These are phyloP conservation scores for Sugiyamaella chiloensis DNA, from an alignment of 805 yeast species.

Conservation along the genomic window DNA sequence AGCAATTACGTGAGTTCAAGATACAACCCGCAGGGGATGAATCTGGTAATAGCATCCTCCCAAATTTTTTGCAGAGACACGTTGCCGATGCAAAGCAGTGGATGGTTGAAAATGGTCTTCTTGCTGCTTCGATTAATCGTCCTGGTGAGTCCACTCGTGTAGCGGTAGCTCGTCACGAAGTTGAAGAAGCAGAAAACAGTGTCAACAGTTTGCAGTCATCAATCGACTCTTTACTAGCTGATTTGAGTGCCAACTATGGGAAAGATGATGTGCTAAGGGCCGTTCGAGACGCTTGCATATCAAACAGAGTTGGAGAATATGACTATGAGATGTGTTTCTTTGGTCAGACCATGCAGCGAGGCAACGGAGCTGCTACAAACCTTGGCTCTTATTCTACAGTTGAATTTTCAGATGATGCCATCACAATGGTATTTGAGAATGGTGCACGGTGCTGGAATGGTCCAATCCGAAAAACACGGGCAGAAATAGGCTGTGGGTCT, in stretches of 20 bases:
- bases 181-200: constrained; percentile 20
- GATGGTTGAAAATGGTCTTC: constrained; percentile 20
- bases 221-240: constrained; percentile 20
- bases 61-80: background rate
- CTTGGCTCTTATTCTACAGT: constrained; percentile 45
- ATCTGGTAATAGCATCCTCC: constrained; percentile 3
- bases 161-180: constrained; percentile 17
- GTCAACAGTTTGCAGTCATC: constrained; percentile 20
- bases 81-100: constrained; percentile 8
- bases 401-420: constrained; percentile 26
- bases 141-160: constrained; percentile 17
- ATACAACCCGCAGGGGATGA: constrained; percentile 4
- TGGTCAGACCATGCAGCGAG: constrained; percentile 56
- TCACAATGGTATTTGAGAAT: constrained; percentile 42
- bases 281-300: constrained; percentile 47
- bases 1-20: constrained; percentile 1
- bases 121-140: constrained; percentile 10
- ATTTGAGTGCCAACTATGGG: constrained; percentile 43
- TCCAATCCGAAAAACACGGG: constrained; percentile 69
- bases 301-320: constrained; percentile 61
- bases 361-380: constrained; percentile 43
- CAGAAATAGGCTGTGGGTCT: constrained; percentile 65
- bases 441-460: constrained; percentile 96
- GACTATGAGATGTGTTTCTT: constrained; percentile 60
- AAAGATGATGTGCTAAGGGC: constrained; percentile 64